Evolutionary conservation across 805 yeast genomes (phyloP), one percentile per base, ranked within the genome.

Genomic region (Teunomyces lycoperdinae): DNA sequence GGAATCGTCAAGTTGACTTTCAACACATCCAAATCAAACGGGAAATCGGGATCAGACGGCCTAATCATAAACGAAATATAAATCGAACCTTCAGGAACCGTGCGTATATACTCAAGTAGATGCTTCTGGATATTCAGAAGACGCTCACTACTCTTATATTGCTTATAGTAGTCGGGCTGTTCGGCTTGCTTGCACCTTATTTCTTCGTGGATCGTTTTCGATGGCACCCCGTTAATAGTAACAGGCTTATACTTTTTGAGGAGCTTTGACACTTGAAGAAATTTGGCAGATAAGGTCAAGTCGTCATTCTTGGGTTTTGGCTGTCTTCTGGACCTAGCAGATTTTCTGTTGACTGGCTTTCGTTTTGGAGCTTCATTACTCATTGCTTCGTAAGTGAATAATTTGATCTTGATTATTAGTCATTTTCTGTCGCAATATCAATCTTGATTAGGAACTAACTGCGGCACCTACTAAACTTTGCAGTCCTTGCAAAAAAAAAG

Each of bases 11-110:
- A 61, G 40, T 79, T 75, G 29, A 85, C 57, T 43, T 77, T 74
- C 47, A 86, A 68, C n/a, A 61, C 56, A 2, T 74, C 76, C 28
- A 86, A 62, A 46, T 83, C 89, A 57, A 73, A 85, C 0, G 90
- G 85, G 58, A 87, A 86, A 40, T 85, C 86, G 0, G 90, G 90
- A 58, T 85, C 91, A 0, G 84, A 71, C 0, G 91, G 91, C 16
- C 55, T 57, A 41, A 81, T 49, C 29, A 71, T 52, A 51, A 80
- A 72, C 10, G 80, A 70, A 11, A 80, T 45, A 49, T 78, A 77
- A 4, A 75, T 55, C 27, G 45, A 39, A 1, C 46, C 42, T 5
- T 52, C 53, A 1, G 64, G 61, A 17, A 58, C 58, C 9, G 51
- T 53, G n/a, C 47, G 49, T 26, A 64, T 54, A 50, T 63, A 68